These are phyloP conservation scores for Capsella rubella DNA, from an alignment of 441 rosid genomes.

Conservation along the genomic window DNA sequence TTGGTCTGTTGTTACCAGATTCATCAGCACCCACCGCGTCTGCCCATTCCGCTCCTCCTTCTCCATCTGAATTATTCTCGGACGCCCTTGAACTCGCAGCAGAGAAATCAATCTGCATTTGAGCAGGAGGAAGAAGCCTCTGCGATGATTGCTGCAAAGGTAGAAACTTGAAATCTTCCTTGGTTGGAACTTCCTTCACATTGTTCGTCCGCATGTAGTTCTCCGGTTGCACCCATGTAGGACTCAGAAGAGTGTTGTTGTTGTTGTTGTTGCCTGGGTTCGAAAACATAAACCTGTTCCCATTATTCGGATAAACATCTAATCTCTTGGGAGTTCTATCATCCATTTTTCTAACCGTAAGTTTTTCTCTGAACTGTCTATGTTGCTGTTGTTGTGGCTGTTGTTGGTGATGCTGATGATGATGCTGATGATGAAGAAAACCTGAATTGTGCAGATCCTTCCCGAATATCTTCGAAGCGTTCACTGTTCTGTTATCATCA, in stretches of 20 bases:
- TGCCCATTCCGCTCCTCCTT: constrained; percentile 70
- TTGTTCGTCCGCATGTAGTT: constrained; percentile 53
- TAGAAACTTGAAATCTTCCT: constrained; percentile 62
- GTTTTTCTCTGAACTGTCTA: constrained; percentile 82
- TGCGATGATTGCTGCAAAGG: constrained; percentile 53
- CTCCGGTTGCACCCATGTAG: constrained; percentile 66
- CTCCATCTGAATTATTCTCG: constrained; percentile 73
- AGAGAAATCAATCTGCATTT: constrained; percentile 90
- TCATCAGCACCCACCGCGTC: constrained; percentile 57
- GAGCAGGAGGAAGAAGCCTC: constrained; percentile 52
- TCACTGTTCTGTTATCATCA: constrained; percentile 52
- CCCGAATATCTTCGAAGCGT: constrained; percentile 68
- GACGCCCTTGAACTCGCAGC: constrained; percentile 76
- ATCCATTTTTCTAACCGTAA: constrained; percentile 84
- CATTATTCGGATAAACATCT: constrained; percentile 58
- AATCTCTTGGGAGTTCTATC: constrained; percentile 60
- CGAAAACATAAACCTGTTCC: constrained; percentile 57
- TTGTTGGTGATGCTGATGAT: constrained; percentile 25
- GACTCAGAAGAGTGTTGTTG: constrained; percentile 57
- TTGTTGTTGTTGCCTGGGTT: constrained; percentile 36
- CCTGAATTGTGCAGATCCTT: constrained; percentile 61
- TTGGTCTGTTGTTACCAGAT: constrained; percentile 55
- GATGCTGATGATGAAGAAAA: constrained; percentile 33
- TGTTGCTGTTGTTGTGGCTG: constrained; percentile 53
- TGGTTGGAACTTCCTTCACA: constrained; percentile 52